A percentile compares a stretch with the other conserved stretches of the same genome.
Conservation (phyloP, 2,329 filamentous ascomycete genomes). For the Colletotrichum tropicale region DNA sequence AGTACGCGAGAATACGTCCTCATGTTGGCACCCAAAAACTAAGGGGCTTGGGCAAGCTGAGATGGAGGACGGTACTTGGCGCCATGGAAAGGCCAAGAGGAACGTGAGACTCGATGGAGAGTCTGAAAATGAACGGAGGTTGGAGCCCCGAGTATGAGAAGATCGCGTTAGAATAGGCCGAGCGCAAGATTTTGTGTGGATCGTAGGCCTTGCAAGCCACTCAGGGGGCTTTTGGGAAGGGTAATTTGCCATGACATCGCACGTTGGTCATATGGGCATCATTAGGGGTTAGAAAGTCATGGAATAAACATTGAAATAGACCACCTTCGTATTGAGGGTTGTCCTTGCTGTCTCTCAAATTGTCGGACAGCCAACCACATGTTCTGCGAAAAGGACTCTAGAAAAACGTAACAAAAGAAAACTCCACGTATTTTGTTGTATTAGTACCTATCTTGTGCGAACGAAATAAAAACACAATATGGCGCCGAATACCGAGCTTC, state of each 20-base stretch:
- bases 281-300: neutral
- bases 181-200: neutral
- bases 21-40: constrained; percentile 71
- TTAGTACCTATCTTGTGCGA: neutral
- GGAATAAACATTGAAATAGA: neutral
- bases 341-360: neutral
- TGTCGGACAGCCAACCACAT: neutral
- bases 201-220: neutral
- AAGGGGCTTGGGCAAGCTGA: neutral
- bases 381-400: neutral
- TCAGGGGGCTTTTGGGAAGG: neutral
- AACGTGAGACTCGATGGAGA: neutral
- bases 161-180: neutral
- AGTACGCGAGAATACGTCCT: constrained; percentile 95
- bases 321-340: neutral
- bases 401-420: neutral
- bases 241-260: neutral
- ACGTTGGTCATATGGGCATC: neutral
- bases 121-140: neutral
- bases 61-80: neutral
- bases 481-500: neutral
- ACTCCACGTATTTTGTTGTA: neutral
- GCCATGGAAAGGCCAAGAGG: neutral
- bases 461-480: neutral
- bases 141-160: neutral